A percentile compares a stretch with the other conserved stretches of the same genome.
Conservation (phyloP, 2,329 filamentous ascomycete genomes). For the Aspergillus intermedius region DNA sequence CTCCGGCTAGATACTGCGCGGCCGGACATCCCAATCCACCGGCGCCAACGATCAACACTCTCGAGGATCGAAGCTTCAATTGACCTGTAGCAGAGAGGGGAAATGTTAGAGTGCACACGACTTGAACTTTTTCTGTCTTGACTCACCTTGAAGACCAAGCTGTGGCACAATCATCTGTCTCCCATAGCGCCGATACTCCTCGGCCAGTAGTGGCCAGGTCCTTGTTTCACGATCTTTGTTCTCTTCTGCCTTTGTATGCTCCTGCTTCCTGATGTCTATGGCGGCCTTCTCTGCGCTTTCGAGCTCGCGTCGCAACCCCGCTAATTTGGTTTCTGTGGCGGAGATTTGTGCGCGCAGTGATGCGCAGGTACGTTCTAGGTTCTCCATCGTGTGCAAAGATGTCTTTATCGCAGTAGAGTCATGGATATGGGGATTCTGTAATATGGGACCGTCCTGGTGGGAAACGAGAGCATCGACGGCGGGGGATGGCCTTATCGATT, state of each 20-base stretch:
- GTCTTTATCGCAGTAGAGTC: neutral
- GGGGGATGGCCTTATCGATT: neutral
- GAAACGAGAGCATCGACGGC: neutral
- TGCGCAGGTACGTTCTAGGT: conserved; percentile 22
- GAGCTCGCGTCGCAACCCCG: conserved; percentile 30
- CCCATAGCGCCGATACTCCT: conserved; percentile 82
- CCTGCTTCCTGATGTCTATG: conserved; percentile 8
- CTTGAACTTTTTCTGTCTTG: neutral
- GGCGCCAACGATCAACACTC: conserved; percentile 74
- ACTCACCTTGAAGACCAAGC: conserved; percentile 65
- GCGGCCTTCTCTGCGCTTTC: conserved; percentile 24
- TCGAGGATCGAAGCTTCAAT: conserved; percentile 61
- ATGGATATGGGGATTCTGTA: neutral
- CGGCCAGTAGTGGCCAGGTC: conserved; percentile 62
- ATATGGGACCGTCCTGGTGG: neutral
- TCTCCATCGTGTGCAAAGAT: conserved; percentile 9
- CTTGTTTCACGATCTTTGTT: conserved; percentile 2
- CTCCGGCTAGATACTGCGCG: conserved; percentile 83
- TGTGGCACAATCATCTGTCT: conserved; percentile 83
- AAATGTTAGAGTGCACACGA: neutral
- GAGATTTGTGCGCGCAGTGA: conserved; percentile 32
- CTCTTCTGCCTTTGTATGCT: neutral
- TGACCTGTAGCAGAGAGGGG: conserved; percentile 53
- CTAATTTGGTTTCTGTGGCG: conserved; percentile 31
- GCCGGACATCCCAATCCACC: conserved; percentile 90